Evolutionary conservation across 2,329 filamentous ascomycete genomes (phyloP).

Genomic region (Tricladium varicosporioides): DNA sequence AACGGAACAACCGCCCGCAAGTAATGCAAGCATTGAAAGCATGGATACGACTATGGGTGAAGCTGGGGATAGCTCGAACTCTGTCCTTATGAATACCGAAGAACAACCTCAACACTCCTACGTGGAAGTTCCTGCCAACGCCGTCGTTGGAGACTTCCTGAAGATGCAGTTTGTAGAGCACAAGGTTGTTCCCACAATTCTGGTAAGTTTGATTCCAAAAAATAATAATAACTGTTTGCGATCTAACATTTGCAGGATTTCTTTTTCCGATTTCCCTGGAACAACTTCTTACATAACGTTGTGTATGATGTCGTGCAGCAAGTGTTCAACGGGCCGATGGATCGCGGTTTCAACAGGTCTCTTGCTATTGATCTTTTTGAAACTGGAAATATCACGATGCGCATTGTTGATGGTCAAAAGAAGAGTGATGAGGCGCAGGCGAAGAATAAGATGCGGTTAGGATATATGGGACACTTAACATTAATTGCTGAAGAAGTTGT

Average conservation of each 20-base stretch:
- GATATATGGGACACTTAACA: constrained; percentile 97
- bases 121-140: constrained; percentile 34
- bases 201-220: constrained; percentile 66
- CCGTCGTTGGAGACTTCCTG: constrained; percentile 89
- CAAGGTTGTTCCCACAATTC: constrained; percentile 88
- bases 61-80: constrained; percentile 31
- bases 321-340: constrained; percentile 98
- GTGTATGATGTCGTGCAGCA: constrained; percentile 99
- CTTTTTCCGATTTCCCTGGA: constrained; percentile 99
- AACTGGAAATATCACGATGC: constrained; percentile 81
- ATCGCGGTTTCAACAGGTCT: constrained; percentile 86
- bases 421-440: constrained; percentile 83
- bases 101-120: constrained; percentile 20
- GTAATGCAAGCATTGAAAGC: constrained; percentile 20
- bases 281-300: constrained; percentile 98
- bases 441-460: constrained; percentile 83
- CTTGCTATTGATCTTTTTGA: constrained; percentile 93
- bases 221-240: not conserved
- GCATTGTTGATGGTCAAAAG: constrained; percentile 87
- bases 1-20: constrained; percentile 19
- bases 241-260: constrained; percentile 63
- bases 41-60: constrained; percentile 35
- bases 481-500: constrained; percentile 97
- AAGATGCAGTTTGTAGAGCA: constrained; percentile 97
- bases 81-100: constrained; percentile 28